A percentile compares a stretch with the other conserved stretches of the same genome.
Evolutionary conservation across 805 yeast genomes (phyloP).

Genomic region (Hanseniaspora clermontiae): DNA sequence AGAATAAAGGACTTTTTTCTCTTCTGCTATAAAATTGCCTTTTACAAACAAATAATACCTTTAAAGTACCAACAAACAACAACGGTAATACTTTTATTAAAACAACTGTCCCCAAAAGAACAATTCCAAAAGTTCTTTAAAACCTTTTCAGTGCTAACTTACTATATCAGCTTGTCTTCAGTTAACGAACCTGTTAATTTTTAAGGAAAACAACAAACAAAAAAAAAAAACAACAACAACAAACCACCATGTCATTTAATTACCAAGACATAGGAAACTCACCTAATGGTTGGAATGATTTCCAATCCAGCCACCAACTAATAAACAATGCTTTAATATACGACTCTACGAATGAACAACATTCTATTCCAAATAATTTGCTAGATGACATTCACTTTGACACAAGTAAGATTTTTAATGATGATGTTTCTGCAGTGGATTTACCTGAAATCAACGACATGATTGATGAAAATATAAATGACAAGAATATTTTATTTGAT

Average conservation of each 20-base stretch:
- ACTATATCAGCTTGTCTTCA: too few relatives aligned
- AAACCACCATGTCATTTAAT: not conserved
- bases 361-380: not conserved
- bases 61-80: too few relatives aligned
- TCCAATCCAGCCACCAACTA: not conserved
- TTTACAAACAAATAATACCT: too few relatives aligned
- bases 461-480: not conserved
- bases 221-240: not conserved
- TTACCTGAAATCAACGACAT: constrained; percentile 8
- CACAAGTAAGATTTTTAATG: constrained; percentile 1
- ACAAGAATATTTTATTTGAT: not conserved
- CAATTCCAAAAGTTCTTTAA: too few relatives aligned
- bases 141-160: too few relatives aligned
- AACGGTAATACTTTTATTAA: too few relatives aligned
- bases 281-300: not conserved
- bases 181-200: too few relatives aligned
- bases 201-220: not conserved
- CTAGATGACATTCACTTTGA: not conserved
- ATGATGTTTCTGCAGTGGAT: not conserved
- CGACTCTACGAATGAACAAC: not conserved
- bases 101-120: too few relatives aligned
- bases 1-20: too few relatives aligned
- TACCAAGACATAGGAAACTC: not conserved
- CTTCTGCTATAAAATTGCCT: too few relatives aligned
- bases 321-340: not conserved